Conservation (phyloP, 768 basidiomycete species). For the Pleurotus tuoliensis region DNA sequence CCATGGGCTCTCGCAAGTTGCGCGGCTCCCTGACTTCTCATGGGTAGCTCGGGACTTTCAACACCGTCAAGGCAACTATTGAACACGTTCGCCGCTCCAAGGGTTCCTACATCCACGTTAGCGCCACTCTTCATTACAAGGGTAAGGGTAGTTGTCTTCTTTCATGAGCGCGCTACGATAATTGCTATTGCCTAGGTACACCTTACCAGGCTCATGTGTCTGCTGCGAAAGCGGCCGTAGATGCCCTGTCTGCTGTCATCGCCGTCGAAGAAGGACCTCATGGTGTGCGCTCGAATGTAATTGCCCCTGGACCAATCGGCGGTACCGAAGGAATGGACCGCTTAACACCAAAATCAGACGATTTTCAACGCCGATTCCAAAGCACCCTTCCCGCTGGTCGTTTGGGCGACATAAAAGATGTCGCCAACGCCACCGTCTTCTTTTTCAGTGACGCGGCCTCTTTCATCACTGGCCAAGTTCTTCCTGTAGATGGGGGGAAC, state of each 20-base stretch:
- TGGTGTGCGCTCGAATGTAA: constrained; percentile 88
- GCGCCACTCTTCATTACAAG: constrained; percentile 82
- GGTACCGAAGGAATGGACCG: constrained; percentile 74
- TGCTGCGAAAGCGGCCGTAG: constrained; percentile 92
- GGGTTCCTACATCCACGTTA: constrained; percentile 88
- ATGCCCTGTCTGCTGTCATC: constrained; percentile 80
- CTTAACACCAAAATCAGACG: constrained; percentile 34
- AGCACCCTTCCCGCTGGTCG: constrained; percentile 44
- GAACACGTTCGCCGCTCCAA: constrained; percentile 62
- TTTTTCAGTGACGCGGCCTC: constrained; percentile 79
- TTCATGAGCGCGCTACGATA: constrained; percentile 86
- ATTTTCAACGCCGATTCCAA: constrained; percentile 10
- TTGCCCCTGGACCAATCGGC: constrained; percentile 79
- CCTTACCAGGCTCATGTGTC: constrained; percentile 92
- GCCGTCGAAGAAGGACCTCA: constrained; percentile 93
- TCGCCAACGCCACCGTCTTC: constrained; percentile 72
- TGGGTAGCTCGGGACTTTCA: constrained; percentile 80
- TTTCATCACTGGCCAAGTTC: constrained; percentile 73
- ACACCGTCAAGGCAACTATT: constrained; percentile 92
- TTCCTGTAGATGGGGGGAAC: constrained; percentile 64
- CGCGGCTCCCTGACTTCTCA: background rate
- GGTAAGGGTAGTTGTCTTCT: constrained; percentile 38
- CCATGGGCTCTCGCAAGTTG: background rate
- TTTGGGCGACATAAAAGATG: constrained; percentile 53
- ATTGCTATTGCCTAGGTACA: constrained; percentile 40